Evolutionary conservation across 2,329 filamentous ascomycete species (phyloP).

Genomic region (Leptographium lundbergii): DNA sequence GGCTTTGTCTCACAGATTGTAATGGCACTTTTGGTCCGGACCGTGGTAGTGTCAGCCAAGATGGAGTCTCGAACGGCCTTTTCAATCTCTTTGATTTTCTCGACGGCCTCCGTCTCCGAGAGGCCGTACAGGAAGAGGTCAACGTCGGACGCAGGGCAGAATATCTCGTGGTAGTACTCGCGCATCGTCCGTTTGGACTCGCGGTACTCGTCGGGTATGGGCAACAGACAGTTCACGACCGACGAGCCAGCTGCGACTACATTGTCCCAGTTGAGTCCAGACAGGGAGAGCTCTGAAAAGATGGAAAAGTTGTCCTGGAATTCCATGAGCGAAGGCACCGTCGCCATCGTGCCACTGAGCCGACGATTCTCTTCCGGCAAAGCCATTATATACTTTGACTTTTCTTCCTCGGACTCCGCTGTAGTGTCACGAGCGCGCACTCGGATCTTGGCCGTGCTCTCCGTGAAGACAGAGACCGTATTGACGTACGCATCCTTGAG

Average conservation of each 20-base stretch:
- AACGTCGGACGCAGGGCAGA: slow-evolving; percentile 75
- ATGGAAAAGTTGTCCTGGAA: slow-evolving; percentile 59
- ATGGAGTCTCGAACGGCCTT: slow-evolving; percentile 61
- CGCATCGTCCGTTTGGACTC: slow-evolving; percentile 49
- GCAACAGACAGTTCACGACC: slow-evolving; percentile 66
- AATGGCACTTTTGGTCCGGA: slow-evolving; percentile 77
- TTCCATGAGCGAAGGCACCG: slow-evolving; percentile 52
- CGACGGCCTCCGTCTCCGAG: slow-evolving; percentile 61
- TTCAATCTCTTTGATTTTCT: slow-evolving; percentile 80
- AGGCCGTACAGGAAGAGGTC: slow-evolving; percentile 78
- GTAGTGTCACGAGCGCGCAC: slow-evolving; percentile 48
- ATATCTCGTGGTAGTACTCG: slow-evolving; percentile 69
- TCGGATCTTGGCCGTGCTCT: slow-evolving; percentile 42
- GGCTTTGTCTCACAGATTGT: slow-evolving; percentile 47
- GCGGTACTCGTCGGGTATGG: slow-evolving; percentile 50
- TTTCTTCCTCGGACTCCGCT: slow-evolving; percentile 45
- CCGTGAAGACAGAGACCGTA: slow-evolving; percentile 51
- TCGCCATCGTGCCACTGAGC: slow-evolving; percentile 48
- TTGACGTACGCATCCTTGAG: slow-evolving; percentile 48
- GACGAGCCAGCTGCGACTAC: slow-evolving; percentile 71
- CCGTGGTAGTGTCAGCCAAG: slow-evolving; percentile 68
- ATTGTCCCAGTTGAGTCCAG: slow-evolving; percentile 70
- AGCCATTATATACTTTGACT: slow-evolving; percentile 56
- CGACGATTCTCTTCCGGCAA: slow-evolving; percentile 50
- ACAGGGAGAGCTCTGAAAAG: slow-evolving; percentile 67